A percentile compares a stretch with the other conserved stretches of the same genome.
These are phyloP conservation scores for Lenwebbia sp. DNA, from an alignment of 345 rosid species.

Conservation along the genomic window DNA sequence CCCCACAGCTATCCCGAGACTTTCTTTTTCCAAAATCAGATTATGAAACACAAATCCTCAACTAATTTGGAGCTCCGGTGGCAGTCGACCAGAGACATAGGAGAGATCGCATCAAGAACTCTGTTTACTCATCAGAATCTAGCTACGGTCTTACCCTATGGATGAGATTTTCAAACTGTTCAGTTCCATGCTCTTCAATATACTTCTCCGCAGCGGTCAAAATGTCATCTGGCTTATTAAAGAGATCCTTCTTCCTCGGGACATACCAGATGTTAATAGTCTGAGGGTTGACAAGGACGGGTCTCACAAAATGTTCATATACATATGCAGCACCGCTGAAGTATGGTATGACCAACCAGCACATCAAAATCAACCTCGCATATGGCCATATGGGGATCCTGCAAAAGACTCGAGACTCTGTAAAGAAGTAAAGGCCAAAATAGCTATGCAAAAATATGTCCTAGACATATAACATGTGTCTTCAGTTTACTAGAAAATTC, in stretches of 20 bases:
- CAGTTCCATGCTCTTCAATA: slow-evolving; percentile 79
- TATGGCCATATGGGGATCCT: slow-evolving; percentile 94
- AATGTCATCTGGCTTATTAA: slow-evolving; percentile 58
- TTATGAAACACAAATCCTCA: background rate
- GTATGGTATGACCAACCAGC: slow-evolving; percentile 94
- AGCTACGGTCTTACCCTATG: slow-evolving; percentile 32
- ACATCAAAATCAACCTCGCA: slow-evolving; percentile 68
- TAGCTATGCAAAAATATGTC: background rate
- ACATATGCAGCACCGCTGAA: slow-evolving; percentile 96
- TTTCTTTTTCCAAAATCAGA: background rate
- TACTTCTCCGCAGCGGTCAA: slow-evolving; percentile 84
- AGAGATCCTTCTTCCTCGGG: slow-evolving; percentile 65
- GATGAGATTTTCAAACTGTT: slow-evolving; percentile 77
- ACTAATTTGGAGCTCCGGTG: background rate
- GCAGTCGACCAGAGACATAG: background rate
- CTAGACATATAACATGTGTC: background rate
- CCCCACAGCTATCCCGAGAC: background rate
- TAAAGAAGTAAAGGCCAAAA: background rate
- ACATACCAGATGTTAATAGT: slow-evolving; percentile 89
- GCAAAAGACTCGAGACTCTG: slow-evolving; percentile 1
- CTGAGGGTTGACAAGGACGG: slow-evolving; percentile 59
- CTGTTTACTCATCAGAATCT: background rate
- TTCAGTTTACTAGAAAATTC: background rate
- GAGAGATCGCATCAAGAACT: background rate
- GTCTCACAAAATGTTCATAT: slow-evolving; percentile 79